Percentiles rank a stretch among this genome's conserved stretches.
Evolutionary conservation across 164 flowering plant species (phyloP).

Genomic region (Magnolia changhungtana): DNA sequence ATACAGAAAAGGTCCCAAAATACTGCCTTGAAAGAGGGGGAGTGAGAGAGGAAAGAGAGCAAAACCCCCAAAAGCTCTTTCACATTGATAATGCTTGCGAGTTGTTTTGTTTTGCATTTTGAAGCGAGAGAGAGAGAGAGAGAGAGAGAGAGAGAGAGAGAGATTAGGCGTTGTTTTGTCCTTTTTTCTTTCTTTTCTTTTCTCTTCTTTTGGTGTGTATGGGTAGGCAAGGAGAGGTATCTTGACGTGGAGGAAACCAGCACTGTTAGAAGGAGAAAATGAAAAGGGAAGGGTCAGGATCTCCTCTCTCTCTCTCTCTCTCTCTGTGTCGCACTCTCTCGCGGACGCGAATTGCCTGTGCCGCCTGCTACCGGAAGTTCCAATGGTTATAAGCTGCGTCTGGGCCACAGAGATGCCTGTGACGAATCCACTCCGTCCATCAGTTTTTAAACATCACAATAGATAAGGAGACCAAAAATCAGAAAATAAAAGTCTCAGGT

Average conservation of each 20-base stretch:
- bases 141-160: background rate
- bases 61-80: background rate
- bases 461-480: too few relatives aligned
- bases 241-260: background rate
- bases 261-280: background rate
- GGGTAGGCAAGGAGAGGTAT: background rate
- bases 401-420: too few relatives aligned
- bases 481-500: too few relatives aligned
- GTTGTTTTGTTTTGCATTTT: background rate
- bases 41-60: background rate
- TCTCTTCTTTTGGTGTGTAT: background rate
- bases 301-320: too few relatives aligned
- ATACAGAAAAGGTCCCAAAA: background rate
- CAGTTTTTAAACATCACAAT: too few relatives aligned
- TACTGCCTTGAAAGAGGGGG: background rate
- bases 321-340: too few relatives aligned
- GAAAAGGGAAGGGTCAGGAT: background rate
- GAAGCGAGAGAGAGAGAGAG: background rate
- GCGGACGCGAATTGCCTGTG: too few relatives aligned
- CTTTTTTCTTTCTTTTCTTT: background rate
- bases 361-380: too few relatives aligned
- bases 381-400: too few relatives aligned
- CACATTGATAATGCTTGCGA: background rate
- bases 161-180: background rate
- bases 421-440: too few relatives aligned